Evolutionary conservation across 306 rosid species (phyloP).

Genomic region (Prunus padus): DNA sequence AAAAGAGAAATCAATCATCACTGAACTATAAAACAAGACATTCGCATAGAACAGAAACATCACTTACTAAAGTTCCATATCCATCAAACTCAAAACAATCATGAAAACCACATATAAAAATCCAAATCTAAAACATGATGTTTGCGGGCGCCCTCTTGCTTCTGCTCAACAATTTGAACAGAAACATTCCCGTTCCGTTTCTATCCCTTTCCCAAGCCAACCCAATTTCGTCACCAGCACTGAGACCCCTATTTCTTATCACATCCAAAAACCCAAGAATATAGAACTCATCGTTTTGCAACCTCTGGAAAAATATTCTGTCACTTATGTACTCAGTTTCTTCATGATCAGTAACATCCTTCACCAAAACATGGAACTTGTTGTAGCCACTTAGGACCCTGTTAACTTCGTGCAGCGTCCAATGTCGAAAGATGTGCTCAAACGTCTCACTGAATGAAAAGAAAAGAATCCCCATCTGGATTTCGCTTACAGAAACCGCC

Average conservation of each 20-base stretch:
- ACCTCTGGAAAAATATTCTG: neutral
- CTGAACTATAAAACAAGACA: neutral
- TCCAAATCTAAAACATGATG: neutral
- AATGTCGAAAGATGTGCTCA: slow-evolving; percentile 1
- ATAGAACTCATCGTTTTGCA: neutral
- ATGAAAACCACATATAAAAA: no score
- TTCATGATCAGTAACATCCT: neutral
- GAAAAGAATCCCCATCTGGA: neutral
- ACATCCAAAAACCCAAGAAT: neutral
- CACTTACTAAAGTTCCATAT: neutral
- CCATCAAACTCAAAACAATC: neutral
- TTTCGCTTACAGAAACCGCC: neutral
- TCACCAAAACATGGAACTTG: neutral
- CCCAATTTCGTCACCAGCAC: neutral
- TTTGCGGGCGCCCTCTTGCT: neutral
- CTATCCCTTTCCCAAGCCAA: neutral
- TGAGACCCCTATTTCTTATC: neutral
- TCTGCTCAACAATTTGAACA: neutral
- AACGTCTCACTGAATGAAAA: slow-evolving; percentile 1
- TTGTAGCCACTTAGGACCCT: neutral
- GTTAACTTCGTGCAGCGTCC: neutral
- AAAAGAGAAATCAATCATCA: neutral
- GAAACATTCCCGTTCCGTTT: neutral
- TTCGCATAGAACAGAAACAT: neutral
- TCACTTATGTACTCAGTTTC: no score